These are phyloP conservation scores for Rhynchosporium secalis DNA, from an alignment of 2,329 filamentous ascomycete species.

Conservation along the genomic window DNA sequence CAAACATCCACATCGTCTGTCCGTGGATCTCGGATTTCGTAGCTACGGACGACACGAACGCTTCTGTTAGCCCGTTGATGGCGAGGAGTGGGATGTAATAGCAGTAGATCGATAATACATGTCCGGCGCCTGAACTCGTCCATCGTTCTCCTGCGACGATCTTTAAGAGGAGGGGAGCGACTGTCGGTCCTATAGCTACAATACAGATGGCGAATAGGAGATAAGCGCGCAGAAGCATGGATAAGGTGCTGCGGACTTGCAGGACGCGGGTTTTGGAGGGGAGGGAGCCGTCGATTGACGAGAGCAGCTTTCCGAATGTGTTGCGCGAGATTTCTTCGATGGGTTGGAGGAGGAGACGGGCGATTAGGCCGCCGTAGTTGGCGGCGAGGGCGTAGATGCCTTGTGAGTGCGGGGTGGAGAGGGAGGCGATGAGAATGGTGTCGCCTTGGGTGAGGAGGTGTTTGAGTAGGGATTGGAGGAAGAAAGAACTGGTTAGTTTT, in stretches of 20 bases:
- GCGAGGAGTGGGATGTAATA: conserved; percentile 93
- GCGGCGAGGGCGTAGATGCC: conserved; percentile 90
- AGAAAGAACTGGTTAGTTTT: conserved; percentile 75
- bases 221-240: conserved; percentile 70
- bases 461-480: conserved; percentile 85
- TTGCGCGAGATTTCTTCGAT: conserved; percentile 91
- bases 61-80: conserved; percentile 87
- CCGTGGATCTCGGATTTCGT: conserved; percentile 69
- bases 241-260: conserved; percentile 55
- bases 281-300: conserved; percentile 36
- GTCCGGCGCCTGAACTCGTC: conserved; percentile 70
- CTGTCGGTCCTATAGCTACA: conserved; percentile 69
- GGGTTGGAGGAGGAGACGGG: conserved; percentile 88
- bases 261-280: conserved; percentile 38
- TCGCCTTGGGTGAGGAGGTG: conserved; percentile 94
- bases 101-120: conserved; percentile 77
- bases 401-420: conserved; percentile 78
- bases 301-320: conserved; percentile 81
- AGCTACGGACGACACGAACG: conserved; percentile 88
- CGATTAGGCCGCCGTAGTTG: conserved; percentile 89
- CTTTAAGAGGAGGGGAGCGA: conserved; percentile 71
- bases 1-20: conserved; percentile 83
- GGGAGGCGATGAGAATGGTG: conserved; percentile 77
- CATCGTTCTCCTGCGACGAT: conserved; percentile 77
- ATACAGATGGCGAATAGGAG: conserved; percentile 69